Conservation (phyloP, 805 yeast genomes). For the Phaffomyces antillensis region DNA sequence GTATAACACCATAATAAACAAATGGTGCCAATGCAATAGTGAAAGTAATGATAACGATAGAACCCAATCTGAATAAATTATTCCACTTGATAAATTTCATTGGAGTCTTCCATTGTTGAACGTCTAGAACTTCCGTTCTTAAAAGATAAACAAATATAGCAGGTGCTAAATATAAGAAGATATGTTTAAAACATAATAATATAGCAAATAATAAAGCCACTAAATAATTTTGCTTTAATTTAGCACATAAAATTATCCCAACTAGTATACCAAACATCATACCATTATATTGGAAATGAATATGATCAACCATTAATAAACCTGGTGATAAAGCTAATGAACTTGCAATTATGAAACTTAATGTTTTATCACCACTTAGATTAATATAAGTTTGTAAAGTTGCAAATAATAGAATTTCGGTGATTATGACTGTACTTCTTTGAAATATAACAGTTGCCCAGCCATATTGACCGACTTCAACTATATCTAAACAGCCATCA, state of each 20-base stretch:
- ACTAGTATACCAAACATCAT: conserved; percentile 82
- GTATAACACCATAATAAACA: conserved; percentile 45
- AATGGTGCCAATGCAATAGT: conserved; percentile 75
- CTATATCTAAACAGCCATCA: conserved; percentile 77
- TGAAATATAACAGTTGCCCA: conserved; percentile 80
- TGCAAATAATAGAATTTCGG: conserved; percentile 64
- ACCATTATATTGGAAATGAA: conserved; percentile 96
- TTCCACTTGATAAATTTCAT: conserved; percentile 41
- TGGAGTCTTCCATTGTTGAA: conserved; percentile 21
- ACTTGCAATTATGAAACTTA: conserved; percentile 67
- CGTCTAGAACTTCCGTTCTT: conserved; percentile 59
- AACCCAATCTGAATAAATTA: conserved; percentile 54
- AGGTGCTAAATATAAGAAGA: conserved; percentile 88
- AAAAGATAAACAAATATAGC: conserved; percentile 79
- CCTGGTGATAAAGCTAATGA: conserved; percentile 88
- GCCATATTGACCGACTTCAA: conserved; percentile 59
- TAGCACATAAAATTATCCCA: conserved; percentile 65
- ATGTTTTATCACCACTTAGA: conserved; percentile 33
- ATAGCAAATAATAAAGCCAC: conserved; percentile 68
- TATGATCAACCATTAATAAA: conserved; percentile 82
- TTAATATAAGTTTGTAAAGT: conserved; percentile 68
- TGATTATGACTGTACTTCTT: conserved; percentile 67
- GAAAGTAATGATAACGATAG: conserved; percentile 56
- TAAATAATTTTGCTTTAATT: conserved; percentile 44
- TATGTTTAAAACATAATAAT: conserved; percentile 89